Conservation (phyloP, 306 rosid species). For the Medicago ruthenica region DNA sequence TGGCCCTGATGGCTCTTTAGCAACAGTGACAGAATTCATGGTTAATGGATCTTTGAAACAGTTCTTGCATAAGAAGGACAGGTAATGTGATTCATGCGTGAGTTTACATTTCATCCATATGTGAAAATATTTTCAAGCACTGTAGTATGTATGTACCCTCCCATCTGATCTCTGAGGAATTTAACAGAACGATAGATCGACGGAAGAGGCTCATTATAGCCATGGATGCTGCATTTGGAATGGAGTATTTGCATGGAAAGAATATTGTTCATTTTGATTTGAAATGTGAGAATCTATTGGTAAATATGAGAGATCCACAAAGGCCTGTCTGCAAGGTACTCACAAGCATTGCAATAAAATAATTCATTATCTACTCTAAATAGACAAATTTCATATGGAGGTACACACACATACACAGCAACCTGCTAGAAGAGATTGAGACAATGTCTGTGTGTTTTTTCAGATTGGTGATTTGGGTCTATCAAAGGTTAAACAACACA, state of each 20-base stretch:
- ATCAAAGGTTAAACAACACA: conserved; percentile 95
- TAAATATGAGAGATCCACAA: conserved; percentile 98
- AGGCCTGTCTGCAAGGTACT: conserved; percentile 96
- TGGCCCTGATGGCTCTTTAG: conserved; percentile 98
- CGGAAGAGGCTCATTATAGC: conserved; percentile 97
- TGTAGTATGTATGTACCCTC: too few species aligned
- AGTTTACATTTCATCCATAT: conserved; percentile 1
- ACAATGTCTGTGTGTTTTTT: conserved; percentile 40
- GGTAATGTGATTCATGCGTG: conserved; percentile 54
- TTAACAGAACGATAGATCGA: conserved; percentile 91
- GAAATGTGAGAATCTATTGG: conserved; percentile 95
- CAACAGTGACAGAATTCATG: conserved; percentile 99
- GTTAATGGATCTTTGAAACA: conserved; percentile 97
- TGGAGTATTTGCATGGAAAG: conserved; percentile 98
- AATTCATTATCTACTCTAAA: background rate
- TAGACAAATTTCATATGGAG: conserved; percentile 1
- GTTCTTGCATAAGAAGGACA: conserved; percentile 97
- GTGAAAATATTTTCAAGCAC: too few species aligned
- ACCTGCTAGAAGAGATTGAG: conserved; percentile 39
- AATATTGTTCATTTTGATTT: conserved; percentile 97
- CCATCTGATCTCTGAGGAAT: conserved; percentile 43
- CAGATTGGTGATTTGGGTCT: conserved; percentile 99
- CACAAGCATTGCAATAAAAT: conserved; percentile 7
- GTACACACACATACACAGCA: background rate
- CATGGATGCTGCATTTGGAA: conserved; percentile 99